Evolutionary conservation across 2,329 filamentous ascomycete genomes (phyloP).

Genomic region (Colletotrichum sojae): DNA sequence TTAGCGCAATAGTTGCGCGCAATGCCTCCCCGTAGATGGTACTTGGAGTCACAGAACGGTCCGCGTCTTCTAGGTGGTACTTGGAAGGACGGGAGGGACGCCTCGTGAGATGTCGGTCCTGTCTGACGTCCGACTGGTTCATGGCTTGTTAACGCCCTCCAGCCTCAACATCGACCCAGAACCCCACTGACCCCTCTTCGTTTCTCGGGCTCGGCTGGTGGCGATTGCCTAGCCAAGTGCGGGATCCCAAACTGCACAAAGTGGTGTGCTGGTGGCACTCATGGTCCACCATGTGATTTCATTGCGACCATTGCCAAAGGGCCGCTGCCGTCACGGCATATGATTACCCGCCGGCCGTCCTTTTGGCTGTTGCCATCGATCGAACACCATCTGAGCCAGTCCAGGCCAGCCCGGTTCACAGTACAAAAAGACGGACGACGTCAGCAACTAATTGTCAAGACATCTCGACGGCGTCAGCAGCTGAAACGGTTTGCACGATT

Average conservation of each 20-base stretch:
- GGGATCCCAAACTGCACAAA: conserved; percentile 9
- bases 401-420: no score
- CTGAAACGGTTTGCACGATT: conserved; percentile 13
- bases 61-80: conserved; percentile 8
- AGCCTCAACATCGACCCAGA: conserved; percentile 18
- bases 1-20: background rate
- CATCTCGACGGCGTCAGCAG: background rate
- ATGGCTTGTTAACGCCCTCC: conserved; percentile 4
- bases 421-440: background rate
- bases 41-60: background rate
- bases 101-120: conserved; percentile 12
- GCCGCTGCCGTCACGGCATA: conserved; percentile 1
- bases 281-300: conserved; percentile 13
- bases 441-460: background rate
- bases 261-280: conserved; percentile 24
- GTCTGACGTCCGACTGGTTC: conserved; percentile 13
- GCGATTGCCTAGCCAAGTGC: conserved; percentile 28
- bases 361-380: background rate
- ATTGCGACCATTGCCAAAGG: background rate
- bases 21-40: background rate
- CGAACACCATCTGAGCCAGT: background rate
- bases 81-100: conserved; percentile 20
- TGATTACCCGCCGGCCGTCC: conserved; percentile 5
- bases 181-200: conserved; percentile 26
- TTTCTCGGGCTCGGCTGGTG: conserved; percentile 17